These are phyloP conservation scores for Spiraea crenata DNA, from an alignment of 331 rosid genomes.

Conservation along the genomic window DNA sequence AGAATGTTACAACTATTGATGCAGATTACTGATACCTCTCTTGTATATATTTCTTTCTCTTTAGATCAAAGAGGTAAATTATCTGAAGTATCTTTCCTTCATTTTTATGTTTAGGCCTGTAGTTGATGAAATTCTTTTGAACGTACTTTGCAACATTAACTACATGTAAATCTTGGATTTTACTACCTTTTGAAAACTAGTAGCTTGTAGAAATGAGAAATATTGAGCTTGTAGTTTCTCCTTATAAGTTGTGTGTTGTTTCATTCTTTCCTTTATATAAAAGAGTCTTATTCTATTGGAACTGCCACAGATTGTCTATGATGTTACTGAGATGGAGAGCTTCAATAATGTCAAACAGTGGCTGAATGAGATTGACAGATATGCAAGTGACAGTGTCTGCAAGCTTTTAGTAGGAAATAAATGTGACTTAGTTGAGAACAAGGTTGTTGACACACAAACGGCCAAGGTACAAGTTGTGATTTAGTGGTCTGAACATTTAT, in stretches of 20 bases:
- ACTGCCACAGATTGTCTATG: constrained; percentile 83
- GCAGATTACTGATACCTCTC: background rate
- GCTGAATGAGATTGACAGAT: constrained; percentile 92
- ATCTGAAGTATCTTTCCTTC: background rate
- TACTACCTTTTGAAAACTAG: background rate
- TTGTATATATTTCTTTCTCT: background rate
- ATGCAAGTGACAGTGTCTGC: constrained; percentile 87
- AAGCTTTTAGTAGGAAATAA: constrained; percentile 95
- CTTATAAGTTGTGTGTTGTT: background rate
- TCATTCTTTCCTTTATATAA: background rate
- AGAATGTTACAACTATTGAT: background rate
- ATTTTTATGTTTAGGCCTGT: background rate
- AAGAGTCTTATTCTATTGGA: constrained; percentile 5
- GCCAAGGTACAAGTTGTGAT: constrained; percentile 60
- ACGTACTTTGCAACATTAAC: constrained; percentile 7
- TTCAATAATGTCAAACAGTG: constrained; percentile 98
- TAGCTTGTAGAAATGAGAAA: background rate
- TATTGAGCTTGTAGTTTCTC: background rate
- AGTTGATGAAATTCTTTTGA: background rate
- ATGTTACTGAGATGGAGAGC: constrained; percentile 93
- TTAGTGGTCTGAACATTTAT: background rate
- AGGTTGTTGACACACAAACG: constrained; percentile 83
- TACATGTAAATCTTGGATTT: background rate
- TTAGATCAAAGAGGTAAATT: background rate
- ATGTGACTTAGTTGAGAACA: constrained; percentile 77